Conservation (phyloP, 108 stramenopile genomes). For the Conticribra weissflogii region DNA sequence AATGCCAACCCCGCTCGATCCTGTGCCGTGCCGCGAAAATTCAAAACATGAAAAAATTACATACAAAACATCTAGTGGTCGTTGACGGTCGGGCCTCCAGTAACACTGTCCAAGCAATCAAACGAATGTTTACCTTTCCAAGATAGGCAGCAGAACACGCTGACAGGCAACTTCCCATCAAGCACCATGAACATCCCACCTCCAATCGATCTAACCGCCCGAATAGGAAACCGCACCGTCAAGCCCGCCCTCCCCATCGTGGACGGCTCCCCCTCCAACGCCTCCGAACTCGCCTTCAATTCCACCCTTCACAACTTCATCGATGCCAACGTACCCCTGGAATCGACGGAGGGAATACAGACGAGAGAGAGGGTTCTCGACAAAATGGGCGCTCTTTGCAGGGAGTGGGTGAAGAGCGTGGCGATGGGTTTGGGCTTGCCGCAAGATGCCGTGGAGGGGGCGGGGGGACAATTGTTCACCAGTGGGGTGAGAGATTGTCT, state of each 20-base stretch:
- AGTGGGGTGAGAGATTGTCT: constrained; percentile 78
- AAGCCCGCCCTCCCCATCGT: constrained; percentile 81
- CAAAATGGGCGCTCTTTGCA: constrained; percentile 64
- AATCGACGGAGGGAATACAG: constrained; percentile 75
- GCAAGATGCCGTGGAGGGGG: constrained; percentile 62
- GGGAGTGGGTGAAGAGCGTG: constrained; percentile 76
- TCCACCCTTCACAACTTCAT: constrained; percentile 48
- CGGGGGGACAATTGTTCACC: constrained; percentile 88
- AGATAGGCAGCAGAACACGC: too few species aligned
- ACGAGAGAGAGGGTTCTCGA: constrained; percentile 80
- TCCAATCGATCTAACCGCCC: constrained; percentile 47
- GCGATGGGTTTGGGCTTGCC: constrained; percentile 61
- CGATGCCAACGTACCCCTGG: constrained; percentile 70
- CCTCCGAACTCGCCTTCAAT: constrained; percentile 65
- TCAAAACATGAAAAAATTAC: too few species aligned
- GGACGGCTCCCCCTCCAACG: constrained; percentile 59
- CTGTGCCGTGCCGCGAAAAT: too few species aligned
- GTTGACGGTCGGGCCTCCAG: too few species aligned
- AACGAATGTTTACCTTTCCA: too few species aligned
- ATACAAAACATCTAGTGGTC: too few species aligned
- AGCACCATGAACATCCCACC: constrained; percentile 4
- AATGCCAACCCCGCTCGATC: too few species aligned
- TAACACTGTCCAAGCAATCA: too few species aligned
- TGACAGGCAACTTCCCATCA: too few species aligned
- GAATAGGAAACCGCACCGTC: constrained; percentile 77